A percentile compares a stretch with the other conserved stretches of the same genome.
These are phyloP conservation scores for Pittosporum tobira DNA, from an alignment of 129 eudicot species.

Conservation along the genomic window DNA sequence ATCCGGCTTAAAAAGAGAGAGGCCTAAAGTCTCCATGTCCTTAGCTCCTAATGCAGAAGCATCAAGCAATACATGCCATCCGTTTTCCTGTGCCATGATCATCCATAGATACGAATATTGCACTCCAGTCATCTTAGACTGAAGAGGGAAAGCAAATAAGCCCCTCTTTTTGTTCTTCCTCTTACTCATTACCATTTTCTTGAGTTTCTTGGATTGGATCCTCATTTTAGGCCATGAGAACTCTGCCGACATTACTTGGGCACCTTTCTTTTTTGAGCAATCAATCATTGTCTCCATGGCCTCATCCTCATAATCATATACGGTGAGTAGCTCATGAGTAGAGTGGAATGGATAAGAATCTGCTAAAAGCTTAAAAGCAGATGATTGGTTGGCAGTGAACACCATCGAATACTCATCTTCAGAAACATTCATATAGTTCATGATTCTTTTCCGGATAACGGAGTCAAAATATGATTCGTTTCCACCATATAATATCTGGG, in stretches of 20 bases:
- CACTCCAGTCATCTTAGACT: conserved; percentile 69
- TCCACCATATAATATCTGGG: conserved; percentile 36
- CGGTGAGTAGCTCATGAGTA: conserved; percentile 51
- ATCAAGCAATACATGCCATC: conserved; percentile 87
- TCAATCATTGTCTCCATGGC: conserved; percentile 54
- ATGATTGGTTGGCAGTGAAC: conserved; percentile 66
- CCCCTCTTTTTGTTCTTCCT: conserved; percentile 44
- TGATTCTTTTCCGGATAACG: conserved; percentile 43
- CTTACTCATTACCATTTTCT: conserved; percentile 36
- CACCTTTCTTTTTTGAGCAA: conserved; percentile 41
- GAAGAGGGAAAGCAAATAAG: conserved; percentile 70
- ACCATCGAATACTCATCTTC: conserved; percentile 71
- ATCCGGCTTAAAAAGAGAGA: conserved; percentile 71
- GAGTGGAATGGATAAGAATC: conserved; percentile 67
- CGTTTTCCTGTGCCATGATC: conserved; percentile 72
- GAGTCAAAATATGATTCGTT: conserved; percentile 46
- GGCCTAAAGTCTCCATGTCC: conserved; percentile 87
- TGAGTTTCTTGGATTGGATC: conserved; percentile 41
- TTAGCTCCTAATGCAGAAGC: conserved; percentile 68
- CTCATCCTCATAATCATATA: conserved; percentile 69
- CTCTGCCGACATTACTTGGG: conserved; percentile 40
- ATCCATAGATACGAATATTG: conserved; percentile 78
- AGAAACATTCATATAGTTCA: conserved; percentile 66
- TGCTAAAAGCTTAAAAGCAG: conserved; percentile 60
- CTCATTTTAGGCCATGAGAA: conserved; percentile 81